Evolutionary conservation across 257 asterid genomes (phyloP).

Genomic region (Gentiana straminea): DNA sequence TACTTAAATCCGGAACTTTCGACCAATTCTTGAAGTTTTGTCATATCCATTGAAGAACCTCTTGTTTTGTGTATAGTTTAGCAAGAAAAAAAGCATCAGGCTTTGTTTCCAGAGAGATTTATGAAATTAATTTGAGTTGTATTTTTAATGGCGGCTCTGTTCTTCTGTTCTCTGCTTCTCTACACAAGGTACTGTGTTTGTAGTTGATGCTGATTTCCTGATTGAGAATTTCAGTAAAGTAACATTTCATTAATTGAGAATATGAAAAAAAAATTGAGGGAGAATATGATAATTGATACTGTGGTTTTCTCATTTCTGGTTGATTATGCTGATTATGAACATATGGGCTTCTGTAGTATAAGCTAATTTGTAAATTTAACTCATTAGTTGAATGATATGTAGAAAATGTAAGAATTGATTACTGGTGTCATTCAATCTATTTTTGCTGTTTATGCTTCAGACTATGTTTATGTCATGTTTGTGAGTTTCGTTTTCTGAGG

Average conservation of each 20-base stretch:
- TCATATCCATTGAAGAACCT: no score
- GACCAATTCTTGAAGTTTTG: no score
- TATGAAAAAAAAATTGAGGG: not conserved
- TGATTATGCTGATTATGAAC: not conserved
- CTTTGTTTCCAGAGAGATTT: no score
- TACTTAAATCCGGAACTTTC: no score
- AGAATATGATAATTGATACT: not conserved
- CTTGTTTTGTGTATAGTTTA: no score
- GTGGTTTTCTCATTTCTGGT: not conserved
- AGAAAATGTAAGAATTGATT: not conserved
- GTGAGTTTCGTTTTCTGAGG: not conserved
- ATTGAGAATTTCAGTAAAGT: not conserved
- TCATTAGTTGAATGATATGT: not conserved
- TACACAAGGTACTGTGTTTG: conserved; percentile 8
- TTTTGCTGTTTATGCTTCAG: not conserved
- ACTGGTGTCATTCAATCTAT: not conserved
- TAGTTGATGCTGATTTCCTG: not conserved
- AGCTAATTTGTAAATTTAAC: not conserved
- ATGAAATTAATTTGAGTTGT: not conserved
- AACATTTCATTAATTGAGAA: not conserved
- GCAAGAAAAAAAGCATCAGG: no score
- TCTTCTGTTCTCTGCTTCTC: conserved; percentile 6
- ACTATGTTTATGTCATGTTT: not conserved
- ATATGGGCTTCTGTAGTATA: not conserved
- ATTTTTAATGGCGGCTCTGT: conserved; percentile 22